Percentiles rank a stretch among this genome's conserved stretches.
phyloP scores from a whole-genome alignment of 768 basidiomycete genomes.

The Phylloporus arenicola region DNA sequence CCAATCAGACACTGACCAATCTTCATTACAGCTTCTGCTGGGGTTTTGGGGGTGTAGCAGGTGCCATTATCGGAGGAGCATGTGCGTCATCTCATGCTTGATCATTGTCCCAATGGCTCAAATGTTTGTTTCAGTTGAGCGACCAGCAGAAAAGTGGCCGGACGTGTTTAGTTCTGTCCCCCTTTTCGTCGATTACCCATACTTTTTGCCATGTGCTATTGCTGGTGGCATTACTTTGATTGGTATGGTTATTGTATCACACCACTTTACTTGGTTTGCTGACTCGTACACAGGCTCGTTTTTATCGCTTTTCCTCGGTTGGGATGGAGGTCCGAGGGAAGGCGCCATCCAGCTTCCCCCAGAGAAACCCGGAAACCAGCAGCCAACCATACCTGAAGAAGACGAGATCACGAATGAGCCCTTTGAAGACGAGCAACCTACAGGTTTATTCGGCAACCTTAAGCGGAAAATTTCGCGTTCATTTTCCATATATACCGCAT shows the following conservation, averaged over 20 bases:
- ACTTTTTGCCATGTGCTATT: constrained; percentile 80
- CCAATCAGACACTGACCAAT: not conserved
- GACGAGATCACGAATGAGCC: constrained; percentile 47
- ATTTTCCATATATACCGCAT: constrained; percentile 57
- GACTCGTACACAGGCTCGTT: constrained; percentile 56
- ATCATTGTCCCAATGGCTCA: not conserved
- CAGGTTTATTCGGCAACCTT: constrained; percentile 35
- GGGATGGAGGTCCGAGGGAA: constrained; percentile 85
- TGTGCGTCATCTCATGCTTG: constrained; percentile 43
- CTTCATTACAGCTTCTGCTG: constrained; percentile 67
- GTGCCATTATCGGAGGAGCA: constrained; percentile 79
- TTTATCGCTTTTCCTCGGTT: constrained; percentile 82
- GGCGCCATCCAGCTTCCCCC: constrained; percentile 77
- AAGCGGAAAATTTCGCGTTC: constrained; percentile 47
- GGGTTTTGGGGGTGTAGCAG: constrained; percentile 94
- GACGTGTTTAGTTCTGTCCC: constrained; percentile 56
- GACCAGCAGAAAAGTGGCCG: constrained; percentile 85
- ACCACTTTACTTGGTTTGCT: not conserved
- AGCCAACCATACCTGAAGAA: constrained; percentile 64
- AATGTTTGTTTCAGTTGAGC: constrained; percentile 54
- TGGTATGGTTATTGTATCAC: constrained; percentile 38
- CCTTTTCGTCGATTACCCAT: constrained; percentile 78
- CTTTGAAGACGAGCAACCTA: constrained; percentile 35
- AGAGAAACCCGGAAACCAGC: constrained; percentile 56
- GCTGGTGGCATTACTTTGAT: constrained; percentile 72